Percentiles rank a stretch among this genome's conserved stretches.
Conservation (phyloP, 2,329 filamentous ascomycete species). For the Ambrosiella beaveri region DNA sequence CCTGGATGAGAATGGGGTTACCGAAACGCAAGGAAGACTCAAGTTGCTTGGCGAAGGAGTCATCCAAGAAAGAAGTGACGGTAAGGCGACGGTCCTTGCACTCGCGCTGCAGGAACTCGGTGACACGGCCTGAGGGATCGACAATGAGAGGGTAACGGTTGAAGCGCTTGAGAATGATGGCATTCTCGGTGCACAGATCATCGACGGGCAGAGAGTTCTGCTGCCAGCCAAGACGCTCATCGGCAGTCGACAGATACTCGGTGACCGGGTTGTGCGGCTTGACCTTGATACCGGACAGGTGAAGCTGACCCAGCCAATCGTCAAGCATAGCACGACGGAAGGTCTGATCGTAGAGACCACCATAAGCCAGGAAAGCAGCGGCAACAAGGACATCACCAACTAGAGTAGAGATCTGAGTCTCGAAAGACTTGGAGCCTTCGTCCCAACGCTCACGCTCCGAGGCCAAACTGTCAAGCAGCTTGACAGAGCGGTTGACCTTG, state of each 20-base stretch:
- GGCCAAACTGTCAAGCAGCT: constrained; percentile 82
- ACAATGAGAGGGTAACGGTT: constrained; percentile 97
- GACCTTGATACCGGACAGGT: constrained; percentile 80
- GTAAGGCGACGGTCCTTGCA: constrained; percentile 86
- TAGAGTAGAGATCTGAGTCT: constrained; percentile 91
- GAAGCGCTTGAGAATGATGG: constrained; percentile 92
- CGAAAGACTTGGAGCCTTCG: constrained; percentile 91
- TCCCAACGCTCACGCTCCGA: constrained; percentile 92
- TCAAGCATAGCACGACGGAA: constrained; percentile 97
- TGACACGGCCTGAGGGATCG: constrained; percentile 85
- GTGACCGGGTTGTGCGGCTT: constrained; percentile 90
- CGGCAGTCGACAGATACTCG: constrained; percentile 89
- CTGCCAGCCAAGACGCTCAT: constrained; percentile 90
- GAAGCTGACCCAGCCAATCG: constrained; percentile 88
- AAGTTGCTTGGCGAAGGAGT: constrained; percentile 93
- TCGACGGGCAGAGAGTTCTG: constrained; percentile 85
- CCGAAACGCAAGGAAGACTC: constrained; percentile 95
- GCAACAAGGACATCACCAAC: constrained; percentile 91
- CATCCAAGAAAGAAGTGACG: constrained; percentile 93
- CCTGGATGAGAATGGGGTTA: constrained; percentile 95
- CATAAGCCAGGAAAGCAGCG: constrained; percentile 93
- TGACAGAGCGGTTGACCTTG: constrained; percentile 93
- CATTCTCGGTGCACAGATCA: constrained; percentile 95
- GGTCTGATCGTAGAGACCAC: constrained; percentile 91
- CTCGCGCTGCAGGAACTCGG: constrained; percentile 88